A percentile compares a stretch with the other conserved stretches of the same genome.
Evolutionary conservation across 202 grass and related monocot species (phyloP).

Genomic region (Saccharum hybrid): DNA sequence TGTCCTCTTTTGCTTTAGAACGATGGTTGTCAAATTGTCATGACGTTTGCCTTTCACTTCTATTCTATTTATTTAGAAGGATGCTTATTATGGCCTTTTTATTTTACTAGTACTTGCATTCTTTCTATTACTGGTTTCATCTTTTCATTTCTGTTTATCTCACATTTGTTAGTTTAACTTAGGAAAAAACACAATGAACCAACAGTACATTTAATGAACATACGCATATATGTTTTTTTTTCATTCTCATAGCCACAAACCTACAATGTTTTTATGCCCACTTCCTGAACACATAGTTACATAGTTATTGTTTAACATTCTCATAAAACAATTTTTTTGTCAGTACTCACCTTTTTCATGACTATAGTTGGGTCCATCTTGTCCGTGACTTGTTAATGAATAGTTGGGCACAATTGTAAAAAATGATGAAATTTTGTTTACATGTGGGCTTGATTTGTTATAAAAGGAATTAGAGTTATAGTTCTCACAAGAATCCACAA

Average conservation of each 20-base stretch:
- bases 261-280: not conserved
- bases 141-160: not conserved
- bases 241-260: not conserved
- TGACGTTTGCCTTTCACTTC: not conserved
- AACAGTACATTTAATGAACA: not conserved
- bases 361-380: too few relatives aligned
- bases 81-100: conserved; percentile 25
- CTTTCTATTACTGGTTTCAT: not conserved
- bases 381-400: too few relatives aligned
- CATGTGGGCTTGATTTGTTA: not conserved
- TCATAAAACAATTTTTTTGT: too few relatives aligned
- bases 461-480: not conserved
- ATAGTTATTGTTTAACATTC: not conserved
- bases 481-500: not conserved
- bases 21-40: conserved; percentile 27
- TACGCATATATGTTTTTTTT: not conserved
- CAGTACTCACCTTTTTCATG: not conserved
- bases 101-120: not conserved
- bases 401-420: too few relatives aligned
- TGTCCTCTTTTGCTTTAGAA: conserved; percentile 33
- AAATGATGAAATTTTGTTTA: not conserved
- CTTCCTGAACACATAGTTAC: not conserved
- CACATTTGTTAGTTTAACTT: not conserved
- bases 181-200: not conserved
- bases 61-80: not conserved